phyloP scores from a whole-genome alignment of 345 rosid species.

The Excoecaria agallocha region DNA sequence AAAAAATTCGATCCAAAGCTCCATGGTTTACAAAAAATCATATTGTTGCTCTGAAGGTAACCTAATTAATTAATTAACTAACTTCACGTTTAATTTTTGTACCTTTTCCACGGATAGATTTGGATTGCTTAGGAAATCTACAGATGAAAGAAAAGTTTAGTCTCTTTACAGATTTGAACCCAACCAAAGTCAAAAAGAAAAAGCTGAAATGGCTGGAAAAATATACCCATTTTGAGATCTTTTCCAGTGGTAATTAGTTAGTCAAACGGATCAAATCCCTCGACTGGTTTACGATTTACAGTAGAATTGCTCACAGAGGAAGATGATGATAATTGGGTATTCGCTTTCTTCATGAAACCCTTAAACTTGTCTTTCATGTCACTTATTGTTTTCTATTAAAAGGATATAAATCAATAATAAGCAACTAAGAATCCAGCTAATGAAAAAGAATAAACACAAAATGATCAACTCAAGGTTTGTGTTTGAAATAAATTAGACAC shows the following conservation, averaged over 20 bases:
- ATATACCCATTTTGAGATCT: constrained; percentile 69
- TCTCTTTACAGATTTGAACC: too few relatives aligned
- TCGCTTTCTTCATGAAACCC: constrained; percentile 88
- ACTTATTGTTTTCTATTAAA: constrained; percentile 40
- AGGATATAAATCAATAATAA: neutral
- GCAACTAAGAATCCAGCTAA: neutral
- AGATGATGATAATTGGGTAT: constrained; percentile 57
- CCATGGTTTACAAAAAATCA: too few relatives aligned
- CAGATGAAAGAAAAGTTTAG: too few relatives aligned
- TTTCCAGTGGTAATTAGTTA: constrained; percentile 73
- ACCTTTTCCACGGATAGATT: too few relatives aligned
- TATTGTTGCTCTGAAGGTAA: too few relatives aligned
- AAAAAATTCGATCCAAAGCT: too few relatives aligned
- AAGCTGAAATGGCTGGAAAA: too few relatives aligned
- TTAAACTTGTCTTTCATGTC: constrained; percentile 84
- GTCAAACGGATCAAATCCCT: constrained; percentile 69
- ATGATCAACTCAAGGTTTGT: neutral
- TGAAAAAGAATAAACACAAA: neutral
- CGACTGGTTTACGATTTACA: constrained; percentile 33
- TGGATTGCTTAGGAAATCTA: too few relatives aligned
- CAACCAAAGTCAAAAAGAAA: too few relatives aligned
- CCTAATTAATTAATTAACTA: too few relatives aligned
- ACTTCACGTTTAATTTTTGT: too few relatives aligned
- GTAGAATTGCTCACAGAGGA: constrained; percentile 26
- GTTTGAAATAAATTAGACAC: neutral